A percentile compares a stretch with the other conserved stretches of the same genome.
These are phyloP conservation scores for Cardamine occulta DNA, from an alignment of 345 rosid species.

Conservation along the genomic window DNA sequence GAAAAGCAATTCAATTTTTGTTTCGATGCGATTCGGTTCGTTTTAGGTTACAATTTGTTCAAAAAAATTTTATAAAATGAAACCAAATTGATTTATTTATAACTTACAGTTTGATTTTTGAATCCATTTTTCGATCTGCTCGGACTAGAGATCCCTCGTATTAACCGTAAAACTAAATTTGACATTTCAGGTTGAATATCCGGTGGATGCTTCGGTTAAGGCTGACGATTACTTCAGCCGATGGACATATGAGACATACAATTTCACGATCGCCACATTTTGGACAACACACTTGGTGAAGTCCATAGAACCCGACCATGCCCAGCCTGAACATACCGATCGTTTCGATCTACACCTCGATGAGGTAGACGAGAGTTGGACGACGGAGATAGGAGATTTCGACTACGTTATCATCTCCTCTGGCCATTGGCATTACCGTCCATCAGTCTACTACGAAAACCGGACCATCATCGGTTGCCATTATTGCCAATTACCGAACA, in stretches of 20 bases:
- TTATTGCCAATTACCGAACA: conserved; percentile 55
- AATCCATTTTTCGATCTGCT: neutral
- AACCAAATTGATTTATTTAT: neutral
- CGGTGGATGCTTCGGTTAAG: conserved; percentile 63
- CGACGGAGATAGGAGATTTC: conserved; percentile 56
- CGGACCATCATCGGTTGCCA: conserved; percentile 58
- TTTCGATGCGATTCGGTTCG: neutral
- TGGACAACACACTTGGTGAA: conserved; percentile 73
- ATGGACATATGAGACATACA: conserved; percentile 68
- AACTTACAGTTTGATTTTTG: neutral
- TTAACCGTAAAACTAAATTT: neutral
- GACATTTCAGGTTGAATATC: conserved; percentile 69
- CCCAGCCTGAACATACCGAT: conserved; percentile 50
- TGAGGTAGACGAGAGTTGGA: conserved; percentile 60
- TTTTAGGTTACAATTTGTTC: neutral
- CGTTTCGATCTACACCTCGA: conserved; percentile 71
- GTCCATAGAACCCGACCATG: conserved; percentile 45
- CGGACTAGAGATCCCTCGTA: neutral
- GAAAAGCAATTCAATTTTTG: neutral
- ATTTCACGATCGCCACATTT: conserved; percentile 72
- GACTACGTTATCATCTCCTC: conserved; percentile 65
- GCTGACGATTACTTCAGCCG: conserved; percentile 61
- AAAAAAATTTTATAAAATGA: neutral
- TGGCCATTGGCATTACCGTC: conserved; percentile 92
- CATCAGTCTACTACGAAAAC: conserved; percentile 59